Evolutionary conservation across 2,329 filamentous ascomycete species (phyloP).

Genomic region (Triangularia setosa): DNA sequence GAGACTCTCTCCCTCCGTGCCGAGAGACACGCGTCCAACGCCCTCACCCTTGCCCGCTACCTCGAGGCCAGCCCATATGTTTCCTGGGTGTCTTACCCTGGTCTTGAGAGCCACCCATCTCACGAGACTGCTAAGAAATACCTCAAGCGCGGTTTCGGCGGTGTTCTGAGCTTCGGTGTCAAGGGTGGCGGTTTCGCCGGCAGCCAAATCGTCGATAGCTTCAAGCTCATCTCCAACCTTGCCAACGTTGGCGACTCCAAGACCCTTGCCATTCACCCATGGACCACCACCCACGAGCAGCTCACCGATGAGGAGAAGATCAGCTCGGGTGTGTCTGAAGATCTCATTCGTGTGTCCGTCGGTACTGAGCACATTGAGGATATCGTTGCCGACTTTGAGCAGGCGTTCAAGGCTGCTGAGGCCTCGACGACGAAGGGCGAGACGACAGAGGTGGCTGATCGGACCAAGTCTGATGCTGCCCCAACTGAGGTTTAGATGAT

Average conservation of each 20-base stretch:
- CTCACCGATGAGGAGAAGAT: slow-evolving; percentile 76
- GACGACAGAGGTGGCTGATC: slow-evolving; percentile 23
- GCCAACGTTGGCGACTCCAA: slow-evolving; percentile 97
- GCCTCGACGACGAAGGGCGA: slow-evolving; percentile 39
- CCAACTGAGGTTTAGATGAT: slow-evolving; percentile 34
- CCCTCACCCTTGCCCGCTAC: slow-evolving; percentile 74
- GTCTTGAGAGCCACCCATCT: slow-evolving; percentile 74
- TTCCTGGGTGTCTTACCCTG: slow-evolving; percentile 90
- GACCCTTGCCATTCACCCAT: slow-evolving; percentile 91
- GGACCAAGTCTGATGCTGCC: slow-evolving; percentile 38
- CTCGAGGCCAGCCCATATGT: slow-evolving; percentile 80
- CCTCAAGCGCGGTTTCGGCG: slow-evolving; percentile 77
- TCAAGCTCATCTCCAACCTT: slow-evolving; percentile 92
- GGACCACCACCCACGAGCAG: slow-evolving; percentile 94
- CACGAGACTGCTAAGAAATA: slow-evolving; percentile 84
- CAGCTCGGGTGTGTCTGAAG: slow-evolving; percentile 79
- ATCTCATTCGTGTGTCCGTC: slow-evolving; percentile 91
- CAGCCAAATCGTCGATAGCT: slow-evolving; percentile 83
- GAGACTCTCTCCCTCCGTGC: slow-evolving; percentile 86
- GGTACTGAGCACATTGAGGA: slow-evolving; percentile 97
- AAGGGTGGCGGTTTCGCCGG: slow-evolving; percentile 84
- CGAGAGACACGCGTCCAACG: slow-evolving; percentile 83
- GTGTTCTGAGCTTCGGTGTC: slow-evolving; percentile 89
- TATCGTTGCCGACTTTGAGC: slow-evolving; percentile 92
- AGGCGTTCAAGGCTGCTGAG: slow-evolving; percentile 68